Conservation (phyloP, 2,329 filamentous ascomycete genomes). For the Colletotrichum sp. region DNA sequence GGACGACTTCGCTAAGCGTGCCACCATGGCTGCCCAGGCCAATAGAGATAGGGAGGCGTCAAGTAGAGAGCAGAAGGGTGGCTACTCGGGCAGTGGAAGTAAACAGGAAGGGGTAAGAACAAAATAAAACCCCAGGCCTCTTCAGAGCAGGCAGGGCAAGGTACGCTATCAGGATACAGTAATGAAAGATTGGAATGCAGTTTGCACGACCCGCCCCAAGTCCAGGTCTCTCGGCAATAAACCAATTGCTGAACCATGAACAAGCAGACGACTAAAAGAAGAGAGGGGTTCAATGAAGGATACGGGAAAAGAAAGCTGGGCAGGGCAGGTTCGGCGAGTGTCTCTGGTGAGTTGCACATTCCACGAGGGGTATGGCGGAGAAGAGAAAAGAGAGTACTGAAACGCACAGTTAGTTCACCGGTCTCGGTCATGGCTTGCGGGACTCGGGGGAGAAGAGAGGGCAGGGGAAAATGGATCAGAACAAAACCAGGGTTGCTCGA, state of each 20-base stretch:
- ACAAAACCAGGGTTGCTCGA: not conserved
- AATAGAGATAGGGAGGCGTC: slow-evolving; percentile 31
- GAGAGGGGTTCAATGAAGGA: not conserved
- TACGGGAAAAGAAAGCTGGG: not conserved
- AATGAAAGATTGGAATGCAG: not conserved
- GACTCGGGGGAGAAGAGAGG: not conserved
- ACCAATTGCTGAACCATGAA: not conserved
- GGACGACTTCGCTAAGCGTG: slow-evolving; percentile 41
- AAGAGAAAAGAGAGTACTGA: not conserved
- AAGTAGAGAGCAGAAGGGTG: slow-evolving; percentile 20
- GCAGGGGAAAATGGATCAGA: not conserved
- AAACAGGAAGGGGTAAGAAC: slow-evolving; percentile 8
- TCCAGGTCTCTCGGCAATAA: not conserved
- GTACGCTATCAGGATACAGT: not conserved
- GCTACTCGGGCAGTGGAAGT: not conserved
- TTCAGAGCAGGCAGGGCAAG: too few relatives aligned
- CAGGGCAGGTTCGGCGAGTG: not conserved
- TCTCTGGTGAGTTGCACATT: not conserved
- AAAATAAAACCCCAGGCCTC: slow-evolving; percentile 5
- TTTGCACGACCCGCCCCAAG: not conserved
- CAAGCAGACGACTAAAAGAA: not conserved
- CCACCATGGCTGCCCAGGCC: slow-evolving; percentile 35
- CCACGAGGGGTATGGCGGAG: not conserved
- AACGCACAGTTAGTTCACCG: not conserved
- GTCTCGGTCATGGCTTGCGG: not conserved